Percentiles rank a stretch among this genome's conserved stretches.
Evolutionary conservation across 805 yeast genomes (phyloP).

Genomic region (Tetrapisispora taiwanensis): DNA sequence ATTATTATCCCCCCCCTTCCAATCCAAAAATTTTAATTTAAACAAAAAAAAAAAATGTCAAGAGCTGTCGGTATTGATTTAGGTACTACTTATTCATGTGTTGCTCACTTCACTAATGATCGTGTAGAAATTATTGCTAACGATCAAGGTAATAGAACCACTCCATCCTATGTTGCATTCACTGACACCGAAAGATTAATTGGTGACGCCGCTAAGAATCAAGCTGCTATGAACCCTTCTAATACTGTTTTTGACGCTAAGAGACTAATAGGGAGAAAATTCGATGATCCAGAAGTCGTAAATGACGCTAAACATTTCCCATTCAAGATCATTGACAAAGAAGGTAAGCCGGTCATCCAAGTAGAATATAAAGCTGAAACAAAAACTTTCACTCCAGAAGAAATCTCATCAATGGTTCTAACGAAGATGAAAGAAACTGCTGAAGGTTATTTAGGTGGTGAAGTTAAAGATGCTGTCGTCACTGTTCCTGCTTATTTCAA

Average conservation of each 20-base stretch:
- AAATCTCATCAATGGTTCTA: conserved; percentile 87
- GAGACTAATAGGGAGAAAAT: conserved; percentile 89
- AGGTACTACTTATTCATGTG: conserved; percentile 92
- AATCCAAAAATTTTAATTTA: background rate
- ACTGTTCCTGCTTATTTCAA: conserved; percentile 97
- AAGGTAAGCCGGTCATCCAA: conserved; percentile 70
- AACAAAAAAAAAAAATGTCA: conserved; percentile 27
- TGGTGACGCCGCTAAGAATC: conserved; percentile 97
- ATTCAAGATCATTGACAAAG: conserved; percentile 63
- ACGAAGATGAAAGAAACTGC: conserved; percentile 87
- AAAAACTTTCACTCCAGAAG: conserved; percentile 87
- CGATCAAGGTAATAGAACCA: conserved; percentile 97
- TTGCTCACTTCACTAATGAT: conserved; percentile 86
- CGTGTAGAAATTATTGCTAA: conserved; percentile 93
- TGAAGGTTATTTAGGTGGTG: conserved; percentile 72
- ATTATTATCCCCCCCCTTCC: no score
- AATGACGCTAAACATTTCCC: conserved; percentile 80
- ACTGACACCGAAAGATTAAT: conserved; percentile 86
- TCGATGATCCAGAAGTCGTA: conserved; percentile 67
- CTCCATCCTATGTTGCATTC: conserved; percentile 93
- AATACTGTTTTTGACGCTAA: conserved; percentile 89
- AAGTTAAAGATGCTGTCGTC: conserved; percentile 82
- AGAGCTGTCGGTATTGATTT: conserved; percentile 66
- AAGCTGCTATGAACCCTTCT: conserved; percentile 85
- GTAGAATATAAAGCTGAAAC: conserved; percentile 79